These are phyloP conservation scores for Solanum chiquidenum DNA, from an alignment of 257 asterid genomes.

Conservation along the genomic window DNA sequence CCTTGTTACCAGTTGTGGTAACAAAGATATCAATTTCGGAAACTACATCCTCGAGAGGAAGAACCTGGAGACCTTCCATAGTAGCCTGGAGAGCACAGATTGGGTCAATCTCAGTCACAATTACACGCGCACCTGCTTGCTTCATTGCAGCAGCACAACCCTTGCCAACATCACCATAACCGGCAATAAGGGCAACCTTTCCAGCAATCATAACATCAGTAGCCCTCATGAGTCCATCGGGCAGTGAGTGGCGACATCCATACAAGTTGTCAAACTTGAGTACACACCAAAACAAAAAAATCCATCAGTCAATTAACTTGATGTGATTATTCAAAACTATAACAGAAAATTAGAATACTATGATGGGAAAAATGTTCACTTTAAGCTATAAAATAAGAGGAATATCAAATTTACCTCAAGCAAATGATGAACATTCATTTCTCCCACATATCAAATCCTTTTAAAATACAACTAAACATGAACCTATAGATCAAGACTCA, in stretches of 20 bases:
- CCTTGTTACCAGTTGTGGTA: conserved; percentile 66
- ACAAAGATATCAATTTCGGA: conserved; percentile 45
- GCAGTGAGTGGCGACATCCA: conserved; percentile 61
- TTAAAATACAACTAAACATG: neutral
- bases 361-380: neutral
- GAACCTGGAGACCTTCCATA: conserved; percentile 57
- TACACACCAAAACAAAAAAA: neutral
- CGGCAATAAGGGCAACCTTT: conserved; percentile 40
- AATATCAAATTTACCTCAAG: neutral
- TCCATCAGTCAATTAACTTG: neutral
- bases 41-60: conserved; percentile 40
- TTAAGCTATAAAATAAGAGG: neutral
- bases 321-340: neutral
- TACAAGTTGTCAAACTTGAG: conserved; percentile 55
- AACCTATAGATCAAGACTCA: neutral
- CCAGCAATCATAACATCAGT: conserved; percentile 63
- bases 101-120: conserved; percentile 56
- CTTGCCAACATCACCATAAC: conserved; percentile 58
- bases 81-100: conserved; percentile 57
- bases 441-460: neutral
- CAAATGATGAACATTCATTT: neutral
- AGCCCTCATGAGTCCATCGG: conserved; percentile 57
- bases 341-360: neutral
- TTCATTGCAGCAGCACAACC: conserved; percentile 61
- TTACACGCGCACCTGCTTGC: conserved; percentile 52